phyloP scores from a whole-genome alignment of 345 rosid species.

The Eucalyptus rudis region DNA sequence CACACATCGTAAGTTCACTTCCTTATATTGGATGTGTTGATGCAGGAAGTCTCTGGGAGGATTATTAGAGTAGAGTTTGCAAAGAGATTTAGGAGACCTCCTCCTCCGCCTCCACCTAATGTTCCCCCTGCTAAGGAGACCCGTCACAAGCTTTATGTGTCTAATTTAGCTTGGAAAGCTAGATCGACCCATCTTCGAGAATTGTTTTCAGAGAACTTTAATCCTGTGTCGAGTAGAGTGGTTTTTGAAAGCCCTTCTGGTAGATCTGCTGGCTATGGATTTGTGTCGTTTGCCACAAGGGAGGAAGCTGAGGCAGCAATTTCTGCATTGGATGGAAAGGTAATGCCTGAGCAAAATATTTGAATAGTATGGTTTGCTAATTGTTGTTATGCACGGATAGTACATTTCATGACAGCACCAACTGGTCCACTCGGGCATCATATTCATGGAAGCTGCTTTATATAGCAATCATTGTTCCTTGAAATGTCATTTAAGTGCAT shows the following conservation, averaged over 20 bases:
- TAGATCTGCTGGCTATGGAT: constrained; percentile 77
- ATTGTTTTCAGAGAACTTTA: constrained; percentile 45
- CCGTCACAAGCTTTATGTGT: constrained; percentile 54
- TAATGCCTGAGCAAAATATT: constrained; percentile 5
- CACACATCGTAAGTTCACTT: background rate
- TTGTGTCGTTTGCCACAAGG: constrained; percentile 73
- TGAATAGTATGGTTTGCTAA: background rate
- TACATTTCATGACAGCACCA: background rate
- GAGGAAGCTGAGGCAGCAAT: constrained; percentile 81
- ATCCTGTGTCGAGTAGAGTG: constrained; percentile 53
- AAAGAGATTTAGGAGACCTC: constrained; percentile 49
- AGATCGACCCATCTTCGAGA: constrained; percentile 69
- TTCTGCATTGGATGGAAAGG: constrained; percentile 69
- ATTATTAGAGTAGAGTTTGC: constrained; percentile 61
- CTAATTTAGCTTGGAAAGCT: constrained; percentile 92
- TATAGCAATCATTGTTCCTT: background rate
- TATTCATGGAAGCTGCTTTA: background rate
- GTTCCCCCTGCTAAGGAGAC: constrained; percentile 32
- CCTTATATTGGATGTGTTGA: background rate
- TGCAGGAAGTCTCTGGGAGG: constrained; percentile 75
- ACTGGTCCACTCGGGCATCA: background rate
- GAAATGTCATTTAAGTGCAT: background rate
- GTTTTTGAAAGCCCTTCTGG: constrained; percentile 52
- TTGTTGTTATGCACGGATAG: background rate
- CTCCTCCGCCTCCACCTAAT: constrained; percentile 19